phyloP scores from a whole-genome alignment of 805 yeast genomes.

The Wickerhamomyces xylosicus region DNA sequence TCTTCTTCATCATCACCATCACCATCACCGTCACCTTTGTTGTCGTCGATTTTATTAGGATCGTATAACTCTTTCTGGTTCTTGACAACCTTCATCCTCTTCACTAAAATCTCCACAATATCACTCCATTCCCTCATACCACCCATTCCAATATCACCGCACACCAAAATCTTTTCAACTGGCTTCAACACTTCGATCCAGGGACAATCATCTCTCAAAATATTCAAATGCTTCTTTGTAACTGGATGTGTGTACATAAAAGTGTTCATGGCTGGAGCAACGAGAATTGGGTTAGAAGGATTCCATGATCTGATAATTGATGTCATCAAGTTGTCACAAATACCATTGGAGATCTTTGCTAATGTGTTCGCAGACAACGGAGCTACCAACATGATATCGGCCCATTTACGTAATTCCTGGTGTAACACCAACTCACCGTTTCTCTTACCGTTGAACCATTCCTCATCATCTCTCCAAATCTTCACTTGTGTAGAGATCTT shows the following conservation, averaged over 20 bases:
- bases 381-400: conserved; percentile 66
- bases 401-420: conserved; percentile 77
- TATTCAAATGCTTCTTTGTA: conserved; percentile 58
- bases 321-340: conserved; percentile 69
- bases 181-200: conserved; percentile 69
- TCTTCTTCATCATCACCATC: conserved; percentile 29
- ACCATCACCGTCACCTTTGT: conserved; percentile 34
- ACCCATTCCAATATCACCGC: conserved; percentile 89
- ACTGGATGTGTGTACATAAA: conserved; percentile 72
- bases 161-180: conserved; percentile 66
- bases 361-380: conserved; percentile 75
- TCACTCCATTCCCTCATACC: conserved; percentile 89
- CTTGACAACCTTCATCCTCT: conserved; percentile 15
- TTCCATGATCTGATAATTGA: conserved; percentile 74
- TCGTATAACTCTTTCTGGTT: conserved; percentile 22
- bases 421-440: conserved; percentile 69
- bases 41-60: conserved; percentile 36
- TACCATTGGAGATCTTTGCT: conserved; percentile 66
- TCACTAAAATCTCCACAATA: conserved; percentile 50
- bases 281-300: conserved; percentile 56
- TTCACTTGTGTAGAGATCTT: conserved; percentile 67
- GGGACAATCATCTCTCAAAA: conserved; percentile 61
- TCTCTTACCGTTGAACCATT: conserved; percentile 45
- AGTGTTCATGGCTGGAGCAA: conserved; percentile 87
- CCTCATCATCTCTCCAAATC: conserved; percentile 80